Conservation (phyloP, 2,329 filamentous ascomycete genomes). For the Colletotrichum agaves region DNA sequence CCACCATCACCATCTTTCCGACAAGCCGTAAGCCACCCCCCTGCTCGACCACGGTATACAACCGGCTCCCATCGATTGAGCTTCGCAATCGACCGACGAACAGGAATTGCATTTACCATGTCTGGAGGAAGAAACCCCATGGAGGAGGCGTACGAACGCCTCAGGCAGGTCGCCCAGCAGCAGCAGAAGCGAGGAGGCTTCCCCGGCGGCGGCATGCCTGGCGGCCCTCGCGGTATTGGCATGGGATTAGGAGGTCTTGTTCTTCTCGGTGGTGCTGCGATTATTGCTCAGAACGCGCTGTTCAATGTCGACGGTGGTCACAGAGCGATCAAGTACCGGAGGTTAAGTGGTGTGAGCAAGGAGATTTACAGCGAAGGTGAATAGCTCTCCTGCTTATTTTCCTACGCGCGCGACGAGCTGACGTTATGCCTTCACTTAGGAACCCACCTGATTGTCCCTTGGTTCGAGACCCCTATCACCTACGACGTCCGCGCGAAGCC, state of each 20-base stretch:
- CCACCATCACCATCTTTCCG: conserved; percentile 29
- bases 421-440: conserved; percentile 58
- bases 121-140: conserved; percentile 48
- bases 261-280: conserved; percentile 59
- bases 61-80: background rate
- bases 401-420: background rate
- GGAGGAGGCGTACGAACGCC: conserved; percentile 62
- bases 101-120: conserved; percentile 9
- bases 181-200: conserved; percentile 53
- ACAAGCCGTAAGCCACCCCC: conserved; percentile 9
- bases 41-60: conserved; percentile 1
- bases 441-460: conserved; percentile 93
- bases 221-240: conserved; percentile 50
- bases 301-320: conserved; percentile 97
- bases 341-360: conserved; percentile 90
- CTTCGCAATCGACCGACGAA: background rate
- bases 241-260: conserved; percentile 54
- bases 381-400: conserved; percentile 37
- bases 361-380: conserved; percentile 96
- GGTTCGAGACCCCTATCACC: conserved; percentile 96
- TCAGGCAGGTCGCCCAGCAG: conserved; percentile 60
- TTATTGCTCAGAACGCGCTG: conserved; percentile 68
- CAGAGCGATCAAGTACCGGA: conserved; percentile 97
- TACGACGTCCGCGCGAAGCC: conserved; percentile 99
- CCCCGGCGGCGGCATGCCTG: conserved; percentile 52